Evolutionary conservation across 2,329 filamentous ascomycete species (phyloP).

Genomic region (Xylaria sp.): DNA sequence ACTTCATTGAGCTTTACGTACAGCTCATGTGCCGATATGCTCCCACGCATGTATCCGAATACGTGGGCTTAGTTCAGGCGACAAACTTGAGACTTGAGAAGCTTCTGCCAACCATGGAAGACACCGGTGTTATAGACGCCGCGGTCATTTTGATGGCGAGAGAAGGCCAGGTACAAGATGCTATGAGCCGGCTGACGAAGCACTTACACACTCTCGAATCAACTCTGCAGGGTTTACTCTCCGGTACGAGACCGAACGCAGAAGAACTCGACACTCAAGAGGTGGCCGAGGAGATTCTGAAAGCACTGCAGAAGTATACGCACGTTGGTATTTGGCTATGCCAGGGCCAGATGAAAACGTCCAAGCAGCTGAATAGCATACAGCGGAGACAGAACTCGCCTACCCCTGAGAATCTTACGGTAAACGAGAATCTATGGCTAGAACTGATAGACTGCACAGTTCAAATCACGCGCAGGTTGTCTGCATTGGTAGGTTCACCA

Average conservation of each 20-base stretch:
- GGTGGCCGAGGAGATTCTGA: constrained; percentile 67
- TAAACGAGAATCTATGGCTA: constrained; percentile 56
- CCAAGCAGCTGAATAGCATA: constrained; percentile 41
- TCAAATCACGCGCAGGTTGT: constrained; percentile 59
- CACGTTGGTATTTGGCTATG: constrained; percentile 95
- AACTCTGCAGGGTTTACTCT: constrained; percentile 67
- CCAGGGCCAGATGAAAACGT: constrained; percentile 70
- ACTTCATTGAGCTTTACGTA: constrained; percentile 77
- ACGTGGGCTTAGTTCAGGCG: constrained; percentile 69
- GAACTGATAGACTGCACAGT: constrained; percentile 56
- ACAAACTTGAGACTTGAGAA: constrained; percentile 73
- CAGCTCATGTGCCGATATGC: constrained; percentile 87
- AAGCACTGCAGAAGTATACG: constrained; percentile 79
- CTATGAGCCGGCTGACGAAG: constrained; percentile 77
- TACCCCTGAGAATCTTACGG: constrained; percentile 41
- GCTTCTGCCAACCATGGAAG: constrained; percentile 81
- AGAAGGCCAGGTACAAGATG: constrained; percentile 75
- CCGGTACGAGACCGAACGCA: constrained; percentile 51
- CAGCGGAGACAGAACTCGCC: constrained; percentile 48
- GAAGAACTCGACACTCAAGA: constrained; percentile 53
- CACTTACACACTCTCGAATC: constrained; percentile 77
- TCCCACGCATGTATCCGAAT: constrained; percentile 75
- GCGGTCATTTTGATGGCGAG: constrained; percentile 85
- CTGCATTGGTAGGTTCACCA: constrained; percentile 42
- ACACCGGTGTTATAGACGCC: constrained; percentile 84